Base-by-base conservation (phyloP, 257 asterid species). In the Osmanthus fragrans region DNA sequence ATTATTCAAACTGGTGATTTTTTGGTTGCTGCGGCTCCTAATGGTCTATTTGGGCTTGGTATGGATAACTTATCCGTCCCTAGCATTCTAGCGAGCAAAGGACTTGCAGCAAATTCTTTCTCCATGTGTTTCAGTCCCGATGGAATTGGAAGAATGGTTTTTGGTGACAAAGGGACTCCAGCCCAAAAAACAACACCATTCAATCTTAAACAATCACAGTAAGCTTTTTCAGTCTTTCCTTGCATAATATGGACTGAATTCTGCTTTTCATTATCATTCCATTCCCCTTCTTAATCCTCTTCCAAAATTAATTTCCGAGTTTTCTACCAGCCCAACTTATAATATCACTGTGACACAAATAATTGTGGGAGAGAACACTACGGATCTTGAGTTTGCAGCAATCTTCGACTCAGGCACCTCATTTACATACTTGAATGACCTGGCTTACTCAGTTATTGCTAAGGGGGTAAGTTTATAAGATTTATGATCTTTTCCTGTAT, bases 341-440 rank as follows among this genome's bases (percentile, higher is more conserved):
- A 96, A 93, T 71, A 74, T 96, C 77, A 88, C 97, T 39, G 80
- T 96, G 79, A 89, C 97, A 63, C 92, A 89, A 81, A 82, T 92
- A 78, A 82, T 84, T 16, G 90, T 93, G 87, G 98, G 79, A 9
- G 54, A 78, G 9, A 89, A 92, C 72, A 76, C 80, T 75, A 85
- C 86, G 1, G 83, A 85, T 81, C 34, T 92, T 70, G 90, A 89
- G 81, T 84, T 88, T 81, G 54, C 89, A 1, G 97, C 90, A 72
- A 84, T 96, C 71, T 92, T 96, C 19, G 99, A 96, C 90, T 89
- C 99, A 12, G 97, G 99, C 77, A 93, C 99, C 72, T 96, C 99
- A 21, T 96, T 93, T 77, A 91, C 99, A 15, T 93, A 90, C 85
- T 75, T 96, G 88, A 90, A 86, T 37, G 92, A 90, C 73, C 99